phyloP scores from a whole-genome alignment of 2,329 filamentous ascomycete species.

The Cladosporium halotolerans region DNA sequence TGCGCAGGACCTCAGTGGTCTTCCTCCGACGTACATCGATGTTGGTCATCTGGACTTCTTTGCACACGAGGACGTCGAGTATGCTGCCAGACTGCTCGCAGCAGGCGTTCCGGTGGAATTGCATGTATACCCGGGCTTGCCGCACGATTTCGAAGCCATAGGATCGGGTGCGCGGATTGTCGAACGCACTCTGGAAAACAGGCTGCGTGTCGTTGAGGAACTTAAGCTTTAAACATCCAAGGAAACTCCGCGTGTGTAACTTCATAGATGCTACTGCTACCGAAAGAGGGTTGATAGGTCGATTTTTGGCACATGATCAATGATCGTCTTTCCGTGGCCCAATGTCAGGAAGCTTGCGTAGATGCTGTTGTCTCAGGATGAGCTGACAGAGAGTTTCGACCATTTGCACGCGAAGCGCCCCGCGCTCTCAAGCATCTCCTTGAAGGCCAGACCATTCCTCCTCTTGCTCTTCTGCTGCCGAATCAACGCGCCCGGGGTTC shows the following conservation, averaged over 20 bases:
- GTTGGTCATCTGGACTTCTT: slow-evolving; percentile 42
- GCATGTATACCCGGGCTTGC: slow-evolving; percentile 40
- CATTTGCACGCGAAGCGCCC: background rate
- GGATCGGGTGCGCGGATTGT: background rate
- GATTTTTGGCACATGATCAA: no score
- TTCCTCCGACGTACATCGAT: slow-evolving; percentile 42
- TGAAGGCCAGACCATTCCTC: background rate
- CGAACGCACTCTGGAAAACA: background rate
- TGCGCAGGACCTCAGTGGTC: slow-evolving; percentile 28
- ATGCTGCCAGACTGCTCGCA: slow-evolving; percentile 36
- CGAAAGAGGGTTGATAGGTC: no score
- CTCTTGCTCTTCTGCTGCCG: background rate
- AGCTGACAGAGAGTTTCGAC: background rate
- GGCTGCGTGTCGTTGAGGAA: background rate
- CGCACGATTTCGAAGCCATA: slow-evolving; percentile 35
- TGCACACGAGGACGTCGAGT: slow-evolving; percentile 35
- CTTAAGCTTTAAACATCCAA: background rate
- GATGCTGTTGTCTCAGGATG: background rate
- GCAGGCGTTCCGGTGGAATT: slow-evolving; percentile 39
- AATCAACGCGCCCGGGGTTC: background rate
- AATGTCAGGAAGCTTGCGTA: no score
- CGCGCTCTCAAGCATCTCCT: background rate
- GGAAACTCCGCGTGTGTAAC: background rate
- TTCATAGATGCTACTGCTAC: no score
- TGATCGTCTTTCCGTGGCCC: no score